A percentile compares a stretch with the other conserved stretches of the same genome.
These are phyloP conservation scores for Fusarium anguioides DNA, from an alignment of 2,329 filamentous ascomycete genomes.

Conservation along the genomic window DNA sequence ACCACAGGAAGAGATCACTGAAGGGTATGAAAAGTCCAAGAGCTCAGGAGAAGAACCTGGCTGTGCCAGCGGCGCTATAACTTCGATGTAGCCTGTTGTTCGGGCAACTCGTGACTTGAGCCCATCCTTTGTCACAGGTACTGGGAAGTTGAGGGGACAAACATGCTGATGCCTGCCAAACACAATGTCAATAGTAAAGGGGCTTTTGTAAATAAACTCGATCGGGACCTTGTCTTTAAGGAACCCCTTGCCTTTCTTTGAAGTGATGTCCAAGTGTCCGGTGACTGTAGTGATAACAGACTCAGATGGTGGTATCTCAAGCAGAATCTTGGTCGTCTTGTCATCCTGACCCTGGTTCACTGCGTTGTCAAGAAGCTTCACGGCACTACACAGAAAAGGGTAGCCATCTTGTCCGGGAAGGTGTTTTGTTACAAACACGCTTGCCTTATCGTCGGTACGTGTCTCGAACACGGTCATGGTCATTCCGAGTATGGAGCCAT, in stretches of 20 bases:
- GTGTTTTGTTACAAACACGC: slow-evolving; percentile 53
- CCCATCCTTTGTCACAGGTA: slow-evolving; percentile 51
- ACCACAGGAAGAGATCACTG: slow-evolving; percentile 39
- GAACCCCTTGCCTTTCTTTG: slow-evolving; percentile 50
- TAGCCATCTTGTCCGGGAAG: slow-evolving; percentile 50
- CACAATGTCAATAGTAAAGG: slow-evolving; percentile 55
- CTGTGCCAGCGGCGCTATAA: slow-evolving; percentile 52
- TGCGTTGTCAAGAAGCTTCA: slow-evolving; percentile 36
- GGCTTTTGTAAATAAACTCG: slow-evolving; percentile 51
- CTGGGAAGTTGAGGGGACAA: slow-evolving; percentile 53
- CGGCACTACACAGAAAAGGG: slow-evolving; percentile 41
- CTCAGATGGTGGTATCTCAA: slow-evolving; percentile 47
- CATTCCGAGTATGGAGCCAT: slow-evolving; percentile 41
- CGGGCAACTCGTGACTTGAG: slow-evolving; percentile 57
- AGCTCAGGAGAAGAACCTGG: slow-evolving; percentile 42
- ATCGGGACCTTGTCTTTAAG: slow-evolving; percentile 54
- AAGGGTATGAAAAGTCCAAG: slow-evolving; percentile 53
- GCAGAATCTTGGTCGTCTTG: slow-evolving; percentile 42
- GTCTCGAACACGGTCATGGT: slow-evolving; percentile 50
- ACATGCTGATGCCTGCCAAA: slow-evolving; percentile 50
- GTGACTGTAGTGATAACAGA: slow-evolving; percentile 51
- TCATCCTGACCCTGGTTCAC: slow-evolving; percentile 34
- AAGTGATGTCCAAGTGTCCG: slow-evolving; percentile 54
- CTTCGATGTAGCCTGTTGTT: slow-evolving; percentile 57
- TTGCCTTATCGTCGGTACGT: slow-evolving; percentile 41